A percentile compares a stretch with the other conserved stretches of the same genome.
Conservation (phyloP, 805 yeast species). For the Zygoascus biomembranicola region DNA sequence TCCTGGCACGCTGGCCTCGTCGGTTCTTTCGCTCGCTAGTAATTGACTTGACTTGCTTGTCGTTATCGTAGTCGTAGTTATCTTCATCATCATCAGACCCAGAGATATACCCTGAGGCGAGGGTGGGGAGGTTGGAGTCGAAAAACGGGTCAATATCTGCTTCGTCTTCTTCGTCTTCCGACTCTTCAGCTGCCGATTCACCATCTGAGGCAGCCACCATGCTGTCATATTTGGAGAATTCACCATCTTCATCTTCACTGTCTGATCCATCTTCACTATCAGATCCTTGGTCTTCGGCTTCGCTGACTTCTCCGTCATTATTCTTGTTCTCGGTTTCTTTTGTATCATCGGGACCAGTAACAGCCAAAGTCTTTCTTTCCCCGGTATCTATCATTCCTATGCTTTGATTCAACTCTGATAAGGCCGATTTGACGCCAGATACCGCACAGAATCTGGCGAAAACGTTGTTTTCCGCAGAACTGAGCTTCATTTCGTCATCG, state of each 20-base stretch:
- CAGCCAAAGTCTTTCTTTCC: conserved; percentile 1
- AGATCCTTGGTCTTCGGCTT: conserved; percentile 16
- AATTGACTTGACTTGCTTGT: conserved; percentile 13
- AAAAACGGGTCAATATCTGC: conserved; percentile 37
- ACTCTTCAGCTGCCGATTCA: conserved; percentile 18
- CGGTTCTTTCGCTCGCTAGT: conserved; percentile 61
- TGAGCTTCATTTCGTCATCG: not conserved
- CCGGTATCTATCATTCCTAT: not conserved
- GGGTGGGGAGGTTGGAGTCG: conserved; percentile 47
- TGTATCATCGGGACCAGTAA: not conserved
- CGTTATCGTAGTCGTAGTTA: conserved; percentile 19
- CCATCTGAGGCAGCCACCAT: conserved; percentile 14
- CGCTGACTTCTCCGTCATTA: conserved; percentile 10
- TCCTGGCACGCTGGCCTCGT: conserved; percentile 96
- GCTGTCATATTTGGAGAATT: not conserved
- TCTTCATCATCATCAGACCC: conserved; percentile 55
- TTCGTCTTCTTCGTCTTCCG: conserved; percentile 26
- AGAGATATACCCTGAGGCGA: conserved; percentile 75
- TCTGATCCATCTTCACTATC: conserved; percentile 12
- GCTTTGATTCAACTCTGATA: not conserved
- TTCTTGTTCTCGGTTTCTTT: conserved; percentile 1
- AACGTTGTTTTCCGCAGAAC: not conserved
- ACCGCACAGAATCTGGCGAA: not conserved
- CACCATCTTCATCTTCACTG: conserved; percentile 10
- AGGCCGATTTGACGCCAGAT: not conserved